Percentiles rank a stretch among this genome's conserved stretches.
phyloP scores from a whole-genome alignment of 2,329 filamentous ascomycete genomes.

The Lachnellula occidentalis region DNA sequence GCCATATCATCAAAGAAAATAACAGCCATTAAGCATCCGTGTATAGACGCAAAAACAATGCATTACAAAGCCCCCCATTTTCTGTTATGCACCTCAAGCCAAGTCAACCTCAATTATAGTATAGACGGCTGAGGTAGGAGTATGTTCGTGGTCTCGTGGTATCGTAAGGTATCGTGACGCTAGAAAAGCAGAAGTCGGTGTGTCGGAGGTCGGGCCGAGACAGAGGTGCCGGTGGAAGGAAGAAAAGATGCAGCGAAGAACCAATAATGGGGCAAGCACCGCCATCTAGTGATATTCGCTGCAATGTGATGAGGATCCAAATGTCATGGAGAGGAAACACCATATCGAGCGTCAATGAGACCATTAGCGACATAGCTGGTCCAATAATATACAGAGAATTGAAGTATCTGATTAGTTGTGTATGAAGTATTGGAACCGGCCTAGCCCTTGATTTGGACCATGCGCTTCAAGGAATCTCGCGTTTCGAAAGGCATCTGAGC shows the following conservation, averaged over 20 bases:
- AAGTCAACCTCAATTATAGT: conserved; percentile 6
- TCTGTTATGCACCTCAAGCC: conserved; percentile 7
- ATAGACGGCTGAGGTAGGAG: conserved; percentile 12
- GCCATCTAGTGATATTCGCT: conserved; percentile 18
- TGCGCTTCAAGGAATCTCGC: conserved; percentile 24
- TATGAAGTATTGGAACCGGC: neutral
- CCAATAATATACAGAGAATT: conserved; percentile 31
- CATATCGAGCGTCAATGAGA: conserved; percentile 19
- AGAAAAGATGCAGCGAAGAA: conserved; percentile 7
- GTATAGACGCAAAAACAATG: conserved; percentile 10
- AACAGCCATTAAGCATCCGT: conserved; percentile 8
- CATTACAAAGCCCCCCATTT: conserved; percentile 14
- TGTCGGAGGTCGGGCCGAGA: conserved; percentile 5
- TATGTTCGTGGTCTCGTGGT: conserved; percentile 27
- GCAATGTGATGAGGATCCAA: conserved; percentile 19
- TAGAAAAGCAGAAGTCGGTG: conserved; percentile 20
- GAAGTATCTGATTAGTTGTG: conserved; percentile 12
- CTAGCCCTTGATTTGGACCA: conserved; percentile 27
- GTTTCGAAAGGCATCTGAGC: conserved; percentile 21
- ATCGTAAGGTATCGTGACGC: conserved; percentile 28
- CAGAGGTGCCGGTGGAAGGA: neutral
- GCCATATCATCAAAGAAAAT: conserved; percentile 6
- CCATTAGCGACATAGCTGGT: conserved; percentile 20
- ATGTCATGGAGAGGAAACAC: conserved; percentile 20
- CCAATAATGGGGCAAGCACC: conserved; percentile 13